phyloP scores from a whole-genome alignment of 345 rosid species.

The Eutrema japonicum region DNA sequence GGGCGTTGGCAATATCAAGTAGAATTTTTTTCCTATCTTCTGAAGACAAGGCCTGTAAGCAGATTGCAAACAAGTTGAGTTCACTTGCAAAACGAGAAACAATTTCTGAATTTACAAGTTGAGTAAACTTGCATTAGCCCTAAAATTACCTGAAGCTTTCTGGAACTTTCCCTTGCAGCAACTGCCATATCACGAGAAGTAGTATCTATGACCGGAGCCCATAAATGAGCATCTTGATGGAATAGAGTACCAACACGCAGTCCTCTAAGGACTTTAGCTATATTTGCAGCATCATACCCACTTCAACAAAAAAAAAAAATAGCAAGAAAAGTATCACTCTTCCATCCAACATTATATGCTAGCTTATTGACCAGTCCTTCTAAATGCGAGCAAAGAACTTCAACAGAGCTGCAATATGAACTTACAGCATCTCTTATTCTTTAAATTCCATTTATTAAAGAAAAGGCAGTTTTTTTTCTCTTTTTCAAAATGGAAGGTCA shows the following conservation, averaged over 20 bases:
- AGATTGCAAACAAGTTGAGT: slow-evolving; percentile 32
- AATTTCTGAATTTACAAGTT: background rate
- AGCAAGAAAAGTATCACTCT: slow-evolving; percentile 44
- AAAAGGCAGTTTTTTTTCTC: background rate
- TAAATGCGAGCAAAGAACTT: background rate
- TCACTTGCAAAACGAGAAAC: slow-evolving; percentile 17
- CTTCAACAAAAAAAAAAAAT: slow-evolving; percentile 56
- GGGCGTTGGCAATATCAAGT: slow-evolving; percentile 79
- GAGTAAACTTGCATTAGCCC: slow-evolving; percentile 21
- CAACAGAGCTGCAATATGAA: background rate
- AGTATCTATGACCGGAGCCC: slow-evolving; percentile 59
- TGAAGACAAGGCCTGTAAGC: slow-evolving; percentile 77
- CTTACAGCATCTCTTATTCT: background rate
- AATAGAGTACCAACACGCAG: slow-evolving; percentile 86
- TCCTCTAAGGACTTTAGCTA: slow-evolving; percentile 80
- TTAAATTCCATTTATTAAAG: background rate
- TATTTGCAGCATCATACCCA: slow-evolving; percentile 75
- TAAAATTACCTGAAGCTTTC: slow-evolving; percentile 79
- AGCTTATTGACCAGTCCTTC: slow-evolving; percentile 6
- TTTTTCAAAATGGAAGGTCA: slow-evolving; percentile 8
- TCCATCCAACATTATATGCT: slow-evolving; percentile 35
- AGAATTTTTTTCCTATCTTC: slow-evolving; percentile 74
- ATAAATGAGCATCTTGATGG: slow-evolving; percentile 81
- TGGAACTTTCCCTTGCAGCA: slow-evolving; percentile 92
- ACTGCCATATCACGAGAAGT: slow-evolving; percentile 84